A percentile compares a stretch with the other conserved stretches of the same genome.
phyloP scores from a whole-genome alignment of 1,284 basidiomycete genomes.

The Peniophora sp. region DNA sequence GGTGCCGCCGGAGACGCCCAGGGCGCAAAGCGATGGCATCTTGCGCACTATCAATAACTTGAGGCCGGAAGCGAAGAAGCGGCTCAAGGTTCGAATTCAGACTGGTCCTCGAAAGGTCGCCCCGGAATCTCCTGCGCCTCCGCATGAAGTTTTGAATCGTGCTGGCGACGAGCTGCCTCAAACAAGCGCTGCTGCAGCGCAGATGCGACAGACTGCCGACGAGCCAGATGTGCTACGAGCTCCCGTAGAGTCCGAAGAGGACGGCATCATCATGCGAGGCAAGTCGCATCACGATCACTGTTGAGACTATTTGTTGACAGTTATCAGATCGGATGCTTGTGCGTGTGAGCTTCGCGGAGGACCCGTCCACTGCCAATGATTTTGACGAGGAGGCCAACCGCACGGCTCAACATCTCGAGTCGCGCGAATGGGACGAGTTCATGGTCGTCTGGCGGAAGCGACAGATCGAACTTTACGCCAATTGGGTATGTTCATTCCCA shows the following conservation, averaged over 20 bases:
- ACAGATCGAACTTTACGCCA: conserved; percentile 70
- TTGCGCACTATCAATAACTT: neutral
- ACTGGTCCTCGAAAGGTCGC: conserved; percentile 7
- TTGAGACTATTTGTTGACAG: neutral
- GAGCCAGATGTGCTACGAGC: neutral
- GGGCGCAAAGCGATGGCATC: neutral
- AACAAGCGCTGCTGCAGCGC: conserved; percentile 55
- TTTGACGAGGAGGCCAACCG: conserved; percentile 70
- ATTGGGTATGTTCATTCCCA: conserved; percentile 49
- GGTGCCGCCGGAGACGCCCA: neutral
- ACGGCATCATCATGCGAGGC: conserved; percentile 60
- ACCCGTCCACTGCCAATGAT: conserved; percentile 36
- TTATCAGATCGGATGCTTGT: conserved; percentile 77
- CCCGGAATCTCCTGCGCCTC: conserved; percentile 34
- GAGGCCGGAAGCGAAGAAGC: conserved; percentile 17
- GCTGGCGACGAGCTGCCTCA: conserved; percentile 39
- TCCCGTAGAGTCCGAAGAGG: conserved; percentile 23
- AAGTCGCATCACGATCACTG: conserved; percentile 6
- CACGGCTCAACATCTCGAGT: conserved; percentile 51
- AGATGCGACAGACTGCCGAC: conserved; percentile 4
- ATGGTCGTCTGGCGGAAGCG: conserved; percentile 73
- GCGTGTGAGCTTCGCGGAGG: conserved; percentile 55
- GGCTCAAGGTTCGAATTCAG: conserved; percentile 20
- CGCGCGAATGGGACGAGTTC: conserved; percentile 69
- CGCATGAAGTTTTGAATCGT: conserved; percentile 51